Percentiles rank a stretch among this genome's conserved stretches.
Evolutionary conservation across 2,329 filamentous ascomycete species (phyloP).

Genomic region (Beauveria asiatica): DNA sequence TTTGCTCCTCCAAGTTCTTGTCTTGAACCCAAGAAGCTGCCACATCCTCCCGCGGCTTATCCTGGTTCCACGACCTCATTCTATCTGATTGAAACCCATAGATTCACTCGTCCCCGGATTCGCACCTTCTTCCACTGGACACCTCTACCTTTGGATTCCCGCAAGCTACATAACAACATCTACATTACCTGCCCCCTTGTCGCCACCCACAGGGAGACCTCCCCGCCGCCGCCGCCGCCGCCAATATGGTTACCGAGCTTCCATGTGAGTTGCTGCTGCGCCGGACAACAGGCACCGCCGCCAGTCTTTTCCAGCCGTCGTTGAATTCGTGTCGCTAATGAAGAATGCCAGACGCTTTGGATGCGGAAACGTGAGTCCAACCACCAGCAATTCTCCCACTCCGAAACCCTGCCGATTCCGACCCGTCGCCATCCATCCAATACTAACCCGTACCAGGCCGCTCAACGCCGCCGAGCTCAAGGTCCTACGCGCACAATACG

Average conservation of each 20-base stretch:
- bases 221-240: not conserved
- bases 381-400: not conserved
- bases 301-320: not conserved
- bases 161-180: too few relatives aligned
- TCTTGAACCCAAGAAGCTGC: not conserved
- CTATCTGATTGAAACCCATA: not conserved
- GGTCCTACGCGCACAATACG: constrained; percentile 87
- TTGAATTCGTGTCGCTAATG: not conserved
- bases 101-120: not conserved
- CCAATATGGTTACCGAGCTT: constrained; percentile 38
- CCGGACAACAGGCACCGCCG: not conserved
- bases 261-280: constrained; percentile 32
- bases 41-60: not conserved
- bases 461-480: constrained; percentile 87
- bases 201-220: not conserved
- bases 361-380: constrained; percentile 75
- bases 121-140: too few relatives aligned
- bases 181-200: not conserved
- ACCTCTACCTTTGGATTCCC: too few relatives aligned
- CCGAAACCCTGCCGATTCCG: not conserved
- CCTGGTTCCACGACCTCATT: not conserved
- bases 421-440: constrained; percentile 4
- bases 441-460: constrained; percentile 45
- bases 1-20: not conserved
- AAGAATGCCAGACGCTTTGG: constrained; percentile 70